Evolutionary conservation across 768 basidiomycete species (phyloP), one percentile per base, ranked within the genome.

Genomic region (Rhizopogon vinicolor): DNA sequence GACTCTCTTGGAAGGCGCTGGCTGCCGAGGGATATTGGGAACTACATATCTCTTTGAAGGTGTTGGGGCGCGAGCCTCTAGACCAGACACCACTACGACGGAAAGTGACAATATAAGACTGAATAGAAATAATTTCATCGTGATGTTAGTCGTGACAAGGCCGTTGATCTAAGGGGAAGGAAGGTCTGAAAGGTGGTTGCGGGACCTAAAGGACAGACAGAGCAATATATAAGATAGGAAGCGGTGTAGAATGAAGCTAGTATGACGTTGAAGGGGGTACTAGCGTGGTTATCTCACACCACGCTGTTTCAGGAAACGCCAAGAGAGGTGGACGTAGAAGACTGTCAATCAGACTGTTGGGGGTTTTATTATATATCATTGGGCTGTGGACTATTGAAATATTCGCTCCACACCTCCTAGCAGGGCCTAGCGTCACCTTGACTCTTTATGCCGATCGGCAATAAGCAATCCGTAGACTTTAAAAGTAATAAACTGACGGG

Each of bases 21-120:
- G 31, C 35, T 50, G 51, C 39, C 43, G 37, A 29, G 53, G 44
- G 19, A 49, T 5, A 29, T 31, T n/a, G n/a, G 57, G 46, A 25
- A 48, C 22, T 2, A 6, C 37, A 46, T 28, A 56, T 16, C 57
- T 55, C 42, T 53, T 56, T 22, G 54, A 44, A 18, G 57, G 57
- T 0, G 42, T 53, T 33, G 48, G 40, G n/a, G 16, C n/a, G n/a
- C 28, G 54, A 31, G 55, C 46, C 42, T 58, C 13, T 8, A 44
- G 1, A 41, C 22, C 37, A 33, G 37, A 41, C 3, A 10, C 35
- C 41, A 56, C 13, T 5, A 54, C 35, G 10, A 53, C 39, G 25
- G 33, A 18, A 22, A 39, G 44, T 13, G 48, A 28, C 41, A 50
- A 49, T 8, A 58, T 16, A 41, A 58, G 22, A 25, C 25, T 3